A percentile compares a stretch with the other conserved stretches of the same genome.
Evolutionary conservation across 345 rosid species (phyloP).

Genomic region (Moricandia moricandioides): DNA sequence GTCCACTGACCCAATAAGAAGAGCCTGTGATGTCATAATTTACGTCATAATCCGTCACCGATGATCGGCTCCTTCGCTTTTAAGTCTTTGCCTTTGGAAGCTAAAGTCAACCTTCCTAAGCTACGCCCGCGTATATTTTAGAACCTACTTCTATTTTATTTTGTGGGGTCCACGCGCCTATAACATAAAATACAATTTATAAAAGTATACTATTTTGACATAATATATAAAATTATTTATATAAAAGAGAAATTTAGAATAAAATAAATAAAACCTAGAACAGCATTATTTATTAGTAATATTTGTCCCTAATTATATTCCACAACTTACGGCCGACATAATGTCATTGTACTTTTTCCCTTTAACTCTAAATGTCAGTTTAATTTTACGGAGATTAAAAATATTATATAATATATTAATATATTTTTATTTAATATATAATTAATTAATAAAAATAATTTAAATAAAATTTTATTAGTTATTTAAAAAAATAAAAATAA

Average conservation of each 20-base stretch:
- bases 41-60: constrained; percentile 47
- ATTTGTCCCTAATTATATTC: constrained; percentile 21
- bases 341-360: too few relatives aligned
- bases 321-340: constrained; percentile 27
- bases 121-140: constrained; percentile 29
- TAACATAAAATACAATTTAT: background rate
- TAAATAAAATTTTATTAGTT: too few relatives aligned
- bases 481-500: too few relatives aligned
- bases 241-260: background rate
- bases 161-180: constrained; percentile 55
- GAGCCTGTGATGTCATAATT: constrained; percentile 19
- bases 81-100: constrained; percentile 46
- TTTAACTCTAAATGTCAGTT: too few relatives aligned
- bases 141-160: constrained; percentile 12
- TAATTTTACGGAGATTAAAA: too few relatives aligned
- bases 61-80: constrained; percentile 46
- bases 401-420: too few relatives aligned
- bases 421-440: too few relatives aligned
- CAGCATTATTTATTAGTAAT: background rate
- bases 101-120: constrained; percentile 55
- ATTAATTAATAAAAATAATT: too few relatives aligned
- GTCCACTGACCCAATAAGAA: constrained; percentile 32
- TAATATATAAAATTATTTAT: too few relatives aligned
- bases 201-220: background rate
- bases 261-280: background rate